Conservation (phyloP, 2,329 filamentous ascomycete species). For the Apiospora arundinis region DNA sequence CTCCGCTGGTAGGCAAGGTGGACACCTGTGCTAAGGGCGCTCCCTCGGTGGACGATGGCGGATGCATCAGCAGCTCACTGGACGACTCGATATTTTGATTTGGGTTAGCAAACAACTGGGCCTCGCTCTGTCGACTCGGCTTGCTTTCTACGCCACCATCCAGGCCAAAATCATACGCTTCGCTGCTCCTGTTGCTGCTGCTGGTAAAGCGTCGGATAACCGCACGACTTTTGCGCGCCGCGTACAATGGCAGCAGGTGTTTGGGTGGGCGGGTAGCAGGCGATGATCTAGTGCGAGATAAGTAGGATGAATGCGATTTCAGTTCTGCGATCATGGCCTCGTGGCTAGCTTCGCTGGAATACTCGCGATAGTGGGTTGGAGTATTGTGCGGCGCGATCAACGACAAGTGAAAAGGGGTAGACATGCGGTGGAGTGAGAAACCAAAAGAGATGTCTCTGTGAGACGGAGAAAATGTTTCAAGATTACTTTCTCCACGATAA, state of each 20-base stretch:
- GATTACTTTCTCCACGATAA: not conserved
- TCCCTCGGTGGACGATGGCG: not conserved
- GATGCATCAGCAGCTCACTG: not conserved
- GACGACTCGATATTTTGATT: slow-evolving; percentile 1
- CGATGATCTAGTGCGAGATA: not conserved
- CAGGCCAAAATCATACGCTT: slow-evolving; percentile 17
- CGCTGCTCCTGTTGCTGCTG: slow-evolving; percentile 1
- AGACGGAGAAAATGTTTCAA: not conserved
- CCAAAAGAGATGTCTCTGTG: slow-evolving; percentile 29
- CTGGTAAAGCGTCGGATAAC: slow-evolving; percentile 20
- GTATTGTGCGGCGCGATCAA: slow-evolving; percentile 15
- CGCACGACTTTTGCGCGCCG: slow-evolving; percentile 23
- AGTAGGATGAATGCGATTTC: not conserved
- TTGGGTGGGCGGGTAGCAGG: not conserved
- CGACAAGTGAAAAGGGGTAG: slow-evolving; percentile 28
- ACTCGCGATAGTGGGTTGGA: slow-evolving; percentile 5
- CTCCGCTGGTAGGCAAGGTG: not conserved
- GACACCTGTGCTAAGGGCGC: not conserved
- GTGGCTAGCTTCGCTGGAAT: slow-evolving; percentile 27
- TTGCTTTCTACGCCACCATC: slow-evolving; percentile 22
- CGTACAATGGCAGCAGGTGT: slow-evolving; percentile 18
- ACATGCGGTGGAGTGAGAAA: slow-evolving; percentile 30
- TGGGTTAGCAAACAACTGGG: not conserved
- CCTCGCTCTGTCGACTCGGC: not conserved
- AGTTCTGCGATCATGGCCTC: slow-evolving; percentile 20